A percentile compares a stretch with the other conserved stretches of the same genome.
Conservation (phyloP, 106 monocot genomes). For the Phalaenopsis equestris region DNA sequence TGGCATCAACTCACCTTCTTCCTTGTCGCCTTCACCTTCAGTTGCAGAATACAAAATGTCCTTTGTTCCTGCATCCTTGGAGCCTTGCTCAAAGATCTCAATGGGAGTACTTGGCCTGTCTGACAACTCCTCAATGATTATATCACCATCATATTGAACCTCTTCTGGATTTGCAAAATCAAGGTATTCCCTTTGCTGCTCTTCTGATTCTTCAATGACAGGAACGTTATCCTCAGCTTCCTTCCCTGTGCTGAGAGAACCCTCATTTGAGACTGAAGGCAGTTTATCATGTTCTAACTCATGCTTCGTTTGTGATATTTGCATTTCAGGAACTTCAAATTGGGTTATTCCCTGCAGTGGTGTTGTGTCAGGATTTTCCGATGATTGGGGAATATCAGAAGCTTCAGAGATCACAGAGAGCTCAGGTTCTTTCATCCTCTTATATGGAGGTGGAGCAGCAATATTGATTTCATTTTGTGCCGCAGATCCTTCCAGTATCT, state of each 20-base stretch:
- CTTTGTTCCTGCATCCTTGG: conserved; percentile 29
- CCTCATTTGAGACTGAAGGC: conserved; percentile 13
- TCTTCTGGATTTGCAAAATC: conserved; percentile 20
- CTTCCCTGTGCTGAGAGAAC: conserved; percentile 11
- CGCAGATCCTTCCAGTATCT: conserved; percentile 21
- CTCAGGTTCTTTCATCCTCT: conserved; percentile 40
- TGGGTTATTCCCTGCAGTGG: background rate
- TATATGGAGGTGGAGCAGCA: conserved; percentile 27
- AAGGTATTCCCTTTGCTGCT: conserved; percentile 11
- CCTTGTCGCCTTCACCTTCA: conserved; percentile 47
- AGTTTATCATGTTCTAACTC: conserved; percentile 1
- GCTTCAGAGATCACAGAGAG: conserved; percentile 18
- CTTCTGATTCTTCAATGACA: conserved; percentile 34
- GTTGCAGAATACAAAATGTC: conserved; percentile 15
- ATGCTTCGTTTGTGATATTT: conserved; percentile 12
- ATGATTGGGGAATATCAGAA: conserved; percentile 8
- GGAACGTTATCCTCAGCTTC: conserved; percentile 22
- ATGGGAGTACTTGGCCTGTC: conserved; percentile 15
- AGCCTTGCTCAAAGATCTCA: conserved; percentile 15
- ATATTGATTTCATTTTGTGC: conserved; percentile 24
- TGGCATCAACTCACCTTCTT: conserved; percentile 55
- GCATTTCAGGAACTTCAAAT: conserved; percentile 21
- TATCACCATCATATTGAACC: conserved; percentile 25
- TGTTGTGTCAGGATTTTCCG: conserved; percentile 12
- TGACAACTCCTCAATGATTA: conserved; percentile 17